These are phyloP conservation scores for Aspergillus eucalypticola DNA, from an alignment of 2,329 filamentous ascomycete genomes.

Conservation along the genomic window DNA sequence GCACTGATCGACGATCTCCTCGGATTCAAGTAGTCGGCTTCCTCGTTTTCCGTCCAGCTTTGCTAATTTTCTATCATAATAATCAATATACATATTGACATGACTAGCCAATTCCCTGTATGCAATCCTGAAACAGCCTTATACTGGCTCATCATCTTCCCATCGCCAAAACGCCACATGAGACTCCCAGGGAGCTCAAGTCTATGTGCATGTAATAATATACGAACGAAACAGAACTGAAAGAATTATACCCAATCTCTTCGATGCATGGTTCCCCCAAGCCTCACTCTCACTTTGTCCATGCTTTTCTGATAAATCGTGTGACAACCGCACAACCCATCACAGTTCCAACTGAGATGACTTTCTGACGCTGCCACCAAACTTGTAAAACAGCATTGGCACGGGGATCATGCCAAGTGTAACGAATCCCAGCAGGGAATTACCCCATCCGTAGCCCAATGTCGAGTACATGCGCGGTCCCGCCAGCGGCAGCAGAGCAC, in stretches of 20 bases:
- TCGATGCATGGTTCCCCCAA: background rate
- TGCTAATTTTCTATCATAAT: background rate
- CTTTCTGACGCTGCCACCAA: background rate
- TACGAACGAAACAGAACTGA: background rate
- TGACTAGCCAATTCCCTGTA: background rate
- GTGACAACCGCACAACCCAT: background rate
- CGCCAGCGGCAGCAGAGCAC: background rate
- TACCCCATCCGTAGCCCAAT: slow-evolving; percentile 2
- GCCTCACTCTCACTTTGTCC: background rate
- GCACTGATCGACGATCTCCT: too few species aligned
- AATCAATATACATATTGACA: background rate
- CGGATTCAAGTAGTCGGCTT: too few species aligned
- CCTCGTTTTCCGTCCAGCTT: background rate
- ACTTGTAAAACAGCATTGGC: background rate
- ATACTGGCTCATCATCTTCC: background rate
- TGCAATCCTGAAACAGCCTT: background rate
- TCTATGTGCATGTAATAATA: background rate
- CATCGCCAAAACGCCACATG: background rate
- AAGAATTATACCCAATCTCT: background rate
- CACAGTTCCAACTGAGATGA: background rate
- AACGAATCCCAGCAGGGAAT: background rate
- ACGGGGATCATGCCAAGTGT: background rate
- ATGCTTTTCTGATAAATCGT: background rate
- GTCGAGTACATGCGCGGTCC: background rate
- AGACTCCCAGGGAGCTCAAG: background rate